Conservation (phyloP, 2,329 filamentous ascomycete genomes). For the Didymella exigua region DNA sequence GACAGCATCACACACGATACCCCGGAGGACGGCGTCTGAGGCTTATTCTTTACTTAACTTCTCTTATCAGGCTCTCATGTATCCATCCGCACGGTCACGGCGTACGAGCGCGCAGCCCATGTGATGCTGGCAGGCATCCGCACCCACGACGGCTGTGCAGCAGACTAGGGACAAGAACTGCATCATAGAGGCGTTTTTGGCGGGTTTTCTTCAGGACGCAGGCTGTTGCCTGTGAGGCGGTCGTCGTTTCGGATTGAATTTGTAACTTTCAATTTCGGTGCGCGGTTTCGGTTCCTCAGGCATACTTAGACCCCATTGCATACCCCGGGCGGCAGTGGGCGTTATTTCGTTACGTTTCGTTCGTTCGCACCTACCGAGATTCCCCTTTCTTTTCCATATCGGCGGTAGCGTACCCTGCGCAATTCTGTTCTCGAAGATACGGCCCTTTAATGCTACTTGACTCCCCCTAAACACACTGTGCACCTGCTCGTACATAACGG, state of each 20-base stretch:
- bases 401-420: conserved; percentile 9
- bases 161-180: conserved; percentile 18
- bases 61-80: conserved; percentile 24
- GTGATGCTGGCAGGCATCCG: conserved; percentile 22
- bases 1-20: conserved; percentile 42
- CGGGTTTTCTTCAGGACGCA: not conserved
- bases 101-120: conserved; percentile 19
- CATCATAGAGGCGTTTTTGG: conserved; percentile 25
- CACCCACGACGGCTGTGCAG: conserved; percentile 20
- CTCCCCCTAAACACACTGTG: too few relatives aligned
- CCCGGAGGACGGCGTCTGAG: conserved; percentile 40
- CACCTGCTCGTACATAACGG: too few relatives aligned
- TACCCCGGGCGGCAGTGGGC: conserved; percentile 5
- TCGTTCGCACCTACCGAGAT: conserved; percentile 8
- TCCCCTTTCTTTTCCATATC: conserved; percentile 11
- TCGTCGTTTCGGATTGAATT: not conserved
- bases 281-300: not conserved
- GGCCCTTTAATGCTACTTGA: not conserved
- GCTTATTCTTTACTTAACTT: conserved; percentile 17
- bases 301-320: conserved; percentile 15
- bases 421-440: not conserved
- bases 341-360: not conserved
- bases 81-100: conserved; percentile 21
- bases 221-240: not conserved
- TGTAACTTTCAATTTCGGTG: not conserved